Percentiles rank a stretch among this genome's conserved stretches.
These are phyloP conservation scores for Plantago coronopus DNA, from an alignment of 305 asterid species.

Conservation along the genomic window DNA sequence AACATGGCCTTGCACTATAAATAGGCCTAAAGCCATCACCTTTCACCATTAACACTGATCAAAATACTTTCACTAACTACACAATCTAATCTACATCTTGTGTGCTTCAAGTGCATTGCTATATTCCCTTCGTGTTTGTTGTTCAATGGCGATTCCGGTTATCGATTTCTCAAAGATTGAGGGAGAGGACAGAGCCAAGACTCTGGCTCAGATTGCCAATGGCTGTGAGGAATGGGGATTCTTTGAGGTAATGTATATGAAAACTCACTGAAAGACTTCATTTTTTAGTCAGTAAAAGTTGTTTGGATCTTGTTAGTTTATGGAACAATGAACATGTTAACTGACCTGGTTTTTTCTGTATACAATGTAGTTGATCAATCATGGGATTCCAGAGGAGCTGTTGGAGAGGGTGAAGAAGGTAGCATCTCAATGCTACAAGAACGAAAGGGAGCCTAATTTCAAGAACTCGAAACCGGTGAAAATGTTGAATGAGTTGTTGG, in stretches of 20 bases:
- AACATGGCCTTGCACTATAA: slow-evolving; percentile 7
- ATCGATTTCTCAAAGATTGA: slow-evolving; percentile 73
- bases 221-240: slow-evolving; percentile 92
- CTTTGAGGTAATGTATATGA: slow-evolving; percentile 57
- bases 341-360: not conserved
- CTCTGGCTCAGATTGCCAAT: slow-evolving; percentile 60
- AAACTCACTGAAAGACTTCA: not conserved
- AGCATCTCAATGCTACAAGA: slow-evolving; percentile 51
- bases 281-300: not conserved
- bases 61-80: not conserved
- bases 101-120: not conserved
- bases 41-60: not conserved
- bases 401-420: slow-evolving; percentile 73
- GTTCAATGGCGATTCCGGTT: slow-evolving; percentile 63
- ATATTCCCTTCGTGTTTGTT: not conserved
- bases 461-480: slow-evolving; percentile 45
- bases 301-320: too few relatives aligned
- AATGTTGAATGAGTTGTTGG: slow-evolving; percentile 44
- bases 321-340: not conserved
- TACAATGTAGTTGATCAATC: slow-evolving; percentile 58
- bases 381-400: slow-evolving; percentile 76
- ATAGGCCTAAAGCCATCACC: slow-evolving; percentile 1
- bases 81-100: too few relatives aligned
- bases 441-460: slow-evolving; percentile 64
- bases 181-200: slow-evolving; percentile 61